Evolutionary conservation across 2,329 filamentous ascomycete species (phyloP).

Genomic region (Colletotrichum shisoi): DNA sequence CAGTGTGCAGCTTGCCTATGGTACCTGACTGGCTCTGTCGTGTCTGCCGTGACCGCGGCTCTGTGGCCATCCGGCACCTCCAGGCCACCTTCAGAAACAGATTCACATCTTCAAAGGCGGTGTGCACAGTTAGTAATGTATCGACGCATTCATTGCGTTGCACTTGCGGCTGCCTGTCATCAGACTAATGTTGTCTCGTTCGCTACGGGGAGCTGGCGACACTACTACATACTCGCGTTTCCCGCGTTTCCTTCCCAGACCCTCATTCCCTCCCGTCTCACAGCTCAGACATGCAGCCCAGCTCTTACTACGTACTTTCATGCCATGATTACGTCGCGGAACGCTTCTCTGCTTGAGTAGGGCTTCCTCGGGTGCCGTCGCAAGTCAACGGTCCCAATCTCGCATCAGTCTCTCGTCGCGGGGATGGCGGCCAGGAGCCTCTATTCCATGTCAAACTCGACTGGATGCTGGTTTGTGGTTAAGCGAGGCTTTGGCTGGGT

Average conservation of each 20-base stretch:
- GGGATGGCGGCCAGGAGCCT: neutral
- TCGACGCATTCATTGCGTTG: constrained; percentile 2
- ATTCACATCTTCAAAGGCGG: constrained; percentile 12
- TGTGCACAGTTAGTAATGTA: constrained; percentile 6
- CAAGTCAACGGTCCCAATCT: neutral
- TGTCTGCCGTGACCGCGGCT: constrained; percentile 21
- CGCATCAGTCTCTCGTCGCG: neutral
- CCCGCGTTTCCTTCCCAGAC: constrained; percentile 32
- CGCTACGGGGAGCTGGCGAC: constrained; percentile 20
- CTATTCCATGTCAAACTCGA: neutral
- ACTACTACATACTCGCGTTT: constrained; percentile 8
- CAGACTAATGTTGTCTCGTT: constrained; percentile 17
- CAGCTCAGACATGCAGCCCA: neutral
- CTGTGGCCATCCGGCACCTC: constrained; percentile 26
- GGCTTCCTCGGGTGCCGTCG: neutral
- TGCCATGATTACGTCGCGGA: constrained; percentile 8
- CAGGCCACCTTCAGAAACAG: constrained; percentile 4
- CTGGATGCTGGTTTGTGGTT: neutral
- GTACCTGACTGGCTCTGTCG: constrained; percentile 11
- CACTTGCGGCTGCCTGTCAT: constrained; percentile 6
- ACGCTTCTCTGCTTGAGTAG: neutral
- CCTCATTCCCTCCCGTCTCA: constrained; percentile 19
- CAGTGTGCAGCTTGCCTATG: constrained; percentile 18
- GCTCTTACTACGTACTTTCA: constrained; percentile 2
- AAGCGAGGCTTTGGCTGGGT: neutral